These are phyloP conservation scores for Phoma sp. DNA, from an alignment of 2,329 filamentous ascomycete genomes.

Conservation along the genomic window DNA sequence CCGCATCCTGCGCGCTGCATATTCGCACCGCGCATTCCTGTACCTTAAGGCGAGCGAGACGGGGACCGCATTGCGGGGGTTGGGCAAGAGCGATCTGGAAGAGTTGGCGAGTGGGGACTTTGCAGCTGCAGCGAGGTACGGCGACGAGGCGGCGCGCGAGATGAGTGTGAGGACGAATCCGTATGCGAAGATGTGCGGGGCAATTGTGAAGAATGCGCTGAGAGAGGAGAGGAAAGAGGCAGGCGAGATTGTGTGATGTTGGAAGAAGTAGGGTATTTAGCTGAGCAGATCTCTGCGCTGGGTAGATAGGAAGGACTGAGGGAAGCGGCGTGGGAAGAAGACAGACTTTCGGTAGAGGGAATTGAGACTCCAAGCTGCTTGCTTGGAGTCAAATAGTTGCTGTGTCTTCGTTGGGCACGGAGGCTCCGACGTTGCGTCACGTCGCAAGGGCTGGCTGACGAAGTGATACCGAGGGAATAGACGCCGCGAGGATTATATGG, in stretches of 20 bases:
- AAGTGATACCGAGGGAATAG: too few relatives aligned
- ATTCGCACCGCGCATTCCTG: slow-evolving; percentile 69
- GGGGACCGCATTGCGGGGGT: slow-evolving; percentile 40
- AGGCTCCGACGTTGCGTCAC: too few relatives aligned
- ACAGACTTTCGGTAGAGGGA: too few relatives aligned
- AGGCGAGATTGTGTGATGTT: slow-evolving; percentile 2
- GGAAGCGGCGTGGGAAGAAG: too few relatives aligned
- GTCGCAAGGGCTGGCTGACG: too few relatives aligned
- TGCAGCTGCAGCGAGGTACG: slow-evolving; percentile 60
- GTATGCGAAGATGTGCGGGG: slow-evolving; percentile 67
- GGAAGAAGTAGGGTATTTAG: too few relatives aligned
- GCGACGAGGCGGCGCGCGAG: slow-evolving; percentile 62
- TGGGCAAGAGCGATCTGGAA: slow-evolving; percentile 54
- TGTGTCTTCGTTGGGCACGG: too few relatives aligned
- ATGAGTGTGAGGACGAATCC: slow-evolving; percentile 67
- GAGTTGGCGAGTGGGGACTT: slow-evolving; percentile 64
- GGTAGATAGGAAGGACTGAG: too few relatives aligned
- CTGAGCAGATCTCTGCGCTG: too few relatives aligned
- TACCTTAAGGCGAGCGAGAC: slow-evolving; percentile 48
- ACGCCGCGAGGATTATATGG: too few relatives aligned
- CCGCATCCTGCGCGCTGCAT: slow-evolving; percentile 70
- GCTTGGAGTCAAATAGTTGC: too few relatives aligned
- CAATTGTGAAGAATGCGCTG: slow-evolving; percentile 66
- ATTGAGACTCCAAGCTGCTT: too few relatives aligned
- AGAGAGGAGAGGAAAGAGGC: slow-evolving; percentile 55